Evolutionary conservation across 257 asterid genomes (phyloP), one percentile per base, ranked within the genome.

Genomic region (Solanum corneliomulleri): DNA sequence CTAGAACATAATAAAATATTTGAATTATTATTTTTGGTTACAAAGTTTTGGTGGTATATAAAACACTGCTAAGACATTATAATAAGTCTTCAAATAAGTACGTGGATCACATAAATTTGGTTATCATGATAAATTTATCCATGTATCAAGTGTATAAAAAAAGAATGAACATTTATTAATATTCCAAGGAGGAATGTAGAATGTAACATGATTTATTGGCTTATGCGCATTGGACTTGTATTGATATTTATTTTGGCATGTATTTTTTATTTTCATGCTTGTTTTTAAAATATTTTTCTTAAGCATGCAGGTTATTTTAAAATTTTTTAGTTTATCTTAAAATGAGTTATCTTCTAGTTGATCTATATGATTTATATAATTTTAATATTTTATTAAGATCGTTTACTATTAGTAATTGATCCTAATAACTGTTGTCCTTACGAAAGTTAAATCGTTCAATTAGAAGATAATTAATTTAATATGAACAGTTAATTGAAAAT

Each of bases 71-170:
- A 88, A 91, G 90, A 62, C 91, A 90, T 88, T 91, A 92, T 83
- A 88, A 90, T 35, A 88, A 89, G 58, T 86, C 90, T 41, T 88
- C 87, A 64, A 89, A 75, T 62, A 56, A 78, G 83, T 88, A 23
- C 90, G 84, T 86, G 90, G 91, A 37, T 85, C 92, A 20, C 77
- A 80, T 71, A 87, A 74, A 86, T 44, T 80, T 25, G 72, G 83
- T 86, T 92, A 92, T 87, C 92, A 90, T 6, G 93, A 91, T 87
- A 92, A 91, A 86, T 91, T 91, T 71, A 74, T 90, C 77, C 90
- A 60, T 90, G 23, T 71, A 81, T 25, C 91, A 93, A 35, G 37
- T 3, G 35, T 33, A 31, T 33, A 33, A 3, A 0, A 35, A 35
- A 35, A 35, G 37, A 35, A 35, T 35, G 37, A 3, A 35, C 37